These are phyloP conservation scores for Colletotrichum magnum DNA, from an alignment of 2,329 filamentous ascomycete genomes.

Conservation along the genomic window DNA sequence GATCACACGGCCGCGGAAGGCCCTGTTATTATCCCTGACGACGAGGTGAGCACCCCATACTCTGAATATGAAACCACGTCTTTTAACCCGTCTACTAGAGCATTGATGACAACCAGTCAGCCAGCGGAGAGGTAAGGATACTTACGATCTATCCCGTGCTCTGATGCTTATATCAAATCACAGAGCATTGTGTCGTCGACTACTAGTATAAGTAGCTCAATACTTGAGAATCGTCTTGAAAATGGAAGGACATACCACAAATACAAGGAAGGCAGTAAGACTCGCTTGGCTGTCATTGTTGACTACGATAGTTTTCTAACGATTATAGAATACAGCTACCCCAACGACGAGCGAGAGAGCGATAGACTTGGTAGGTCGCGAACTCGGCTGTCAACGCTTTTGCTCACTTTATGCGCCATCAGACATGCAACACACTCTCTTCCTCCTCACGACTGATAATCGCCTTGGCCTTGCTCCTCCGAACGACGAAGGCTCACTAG, in stretches of 20 bases:
- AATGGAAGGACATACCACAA: conserved; percentile 55
- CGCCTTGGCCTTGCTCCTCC: conserved; percentile 48
- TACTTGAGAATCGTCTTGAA: conserved; percentile 52
- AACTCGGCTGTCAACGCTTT: no score
- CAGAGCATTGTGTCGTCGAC: conserved; percentile 21
- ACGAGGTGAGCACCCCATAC: background rate
- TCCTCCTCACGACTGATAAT: conserved; percentile 48
- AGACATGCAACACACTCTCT: conserved; percentile 55
- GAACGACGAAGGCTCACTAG: conserved; percentile 39
- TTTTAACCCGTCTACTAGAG: background rate
- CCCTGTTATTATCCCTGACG: conserved; percentile 7
- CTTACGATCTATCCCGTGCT: background rate
- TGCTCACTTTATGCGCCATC: background rate
- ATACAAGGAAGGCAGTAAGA: conserved; percentile 39
- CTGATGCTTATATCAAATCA: background rate
- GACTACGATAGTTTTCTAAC: background rate
- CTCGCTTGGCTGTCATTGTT: background rate
- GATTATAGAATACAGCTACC: conserved; percentile 32
- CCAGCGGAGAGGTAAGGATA: background rate
- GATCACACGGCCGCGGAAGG: background rate
- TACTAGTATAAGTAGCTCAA: conserved; percentile 30
- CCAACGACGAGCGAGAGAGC: conserved; percentile 38
- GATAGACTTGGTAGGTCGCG: conserved; percentile 23
- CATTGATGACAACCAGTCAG: conserved; percentile 1
- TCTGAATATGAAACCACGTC: background rate